Evolutionary conservation across 2,329 filamentous ascomycete species (phyloP).

Genomic region (Aspergillus sp.): DNA sequence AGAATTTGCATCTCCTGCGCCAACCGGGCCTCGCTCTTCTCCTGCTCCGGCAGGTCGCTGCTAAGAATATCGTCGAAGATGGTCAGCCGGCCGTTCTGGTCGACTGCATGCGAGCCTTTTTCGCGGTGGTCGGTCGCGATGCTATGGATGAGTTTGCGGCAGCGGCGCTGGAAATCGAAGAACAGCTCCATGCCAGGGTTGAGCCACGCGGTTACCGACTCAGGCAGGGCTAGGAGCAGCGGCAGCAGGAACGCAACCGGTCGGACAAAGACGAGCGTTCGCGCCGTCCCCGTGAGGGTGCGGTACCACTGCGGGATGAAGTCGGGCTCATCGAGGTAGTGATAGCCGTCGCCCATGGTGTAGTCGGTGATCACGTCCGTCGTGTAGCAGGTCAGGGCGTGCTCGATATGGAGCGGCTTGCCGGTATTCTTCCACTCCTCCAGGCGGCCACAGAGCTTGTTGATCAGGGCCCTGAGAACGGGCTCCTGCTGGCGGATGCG

Average conservation of each 20-base stretch:
- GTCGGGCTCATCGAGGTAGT: slow-evolving; percentile 31
- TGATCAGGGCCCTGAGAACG: slow-evolving; percentile 18
- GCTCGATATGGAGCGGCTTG: slow-evolving; percentile 19
- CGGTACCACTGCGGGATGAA: slow-evolving; percentile 30
- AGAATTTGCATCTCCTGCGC: slow-evolving; percentile 30
- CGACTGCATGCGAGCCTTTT: background rate
- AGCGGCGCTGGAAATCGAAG: slow-evolving; percentile 19
- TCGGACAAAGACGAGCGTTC: slow-evolving; percentile 20
- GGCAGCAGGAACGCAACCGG: slow-evolving; percentile 20
- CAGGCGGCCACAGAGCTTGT: slow-evolving; percentile 24
- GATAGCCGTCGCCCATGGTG: slow-evolving; percentile 28
- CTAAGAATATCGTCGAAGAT: slow-evolving; percentile 31
- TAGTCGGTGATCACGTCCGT: slow-evolving; percentile 49
- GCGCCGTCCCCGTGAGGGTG: slow-evolving; percentile 21
- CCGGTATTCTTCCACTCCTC: slow-evolving; percentile 15
- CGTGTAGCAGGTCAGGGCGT: slow-evolving; percentile 40
- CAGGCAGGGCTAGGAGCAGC: slow-evolving; percentile 20
- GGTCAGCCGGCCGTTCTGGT: slow-evolving; percentile 8
- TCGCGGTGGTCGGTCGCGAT: slow-evolving; percentile 11
- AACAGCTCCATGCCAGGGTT: slow-evolving; percentile 20
- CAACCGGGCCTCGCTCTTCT: slow-evolving; percentile 34
- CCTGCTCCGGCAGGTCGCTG: slow-evolving; percentile 24
- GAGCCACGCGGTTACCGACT: slow-evolving; percentile 13
- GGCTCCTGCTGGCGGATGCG: slow-evolving; percentile 26
- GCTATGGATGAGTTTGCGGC: slow-evolving; percentile 8